Conservation (phyloP, 805 yeast species). For the Yamadazyma takamatsuzukensis region DNA sequence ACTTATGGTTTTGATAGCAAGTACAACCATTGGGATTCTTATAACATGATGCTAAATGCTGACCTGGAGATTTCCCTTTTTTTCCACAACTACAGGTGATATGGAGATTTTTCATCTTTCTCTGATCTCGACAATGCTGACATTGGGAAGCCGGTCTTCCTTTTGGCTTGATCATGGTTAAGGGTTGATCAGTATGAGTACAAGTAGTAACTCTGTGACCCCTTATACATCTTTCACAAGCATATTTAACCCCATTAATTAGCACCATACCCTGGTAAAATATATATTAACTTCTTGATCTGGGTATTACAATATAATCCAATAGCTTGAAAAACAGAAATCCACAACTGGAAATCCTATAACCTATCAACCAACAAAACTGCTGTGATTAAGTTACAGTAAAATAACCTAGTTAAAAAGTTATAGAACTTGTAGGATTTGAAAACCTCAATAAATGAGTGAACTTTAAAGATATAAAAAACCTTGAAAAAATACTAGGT, state of each 20-base stretch:
- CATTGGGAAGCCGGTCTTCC: conserved; percentile 96
- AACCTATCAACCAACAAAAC: too few relatives aligned
- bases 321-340: too few relatives aligned
- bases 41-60: conserved; percentile 36
- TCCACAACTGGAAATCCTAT: too few relatives aligned
- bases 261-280: conserved; percentile 90
- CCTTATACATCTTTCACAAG: conserved; percentile 93
- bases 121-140: conserved; percentile 72
- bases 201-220: conserved; percentile 97
- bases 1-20: conserved; percentile 24
- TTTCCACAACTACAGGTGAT: conserved; percentile 69
- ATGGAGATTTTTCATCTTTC: conserved; percentile 65
- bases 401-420: too few relatives aligned
- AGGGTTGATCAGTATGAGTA: conserved; percentile 84
- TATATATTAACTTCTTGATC: too few relatives aligned
- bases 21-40: conserved; percentile 38
- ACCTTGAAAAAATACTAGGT: too few relatives aligned
- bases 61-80: conserved; percentile 39
- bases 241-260: conserved; percentile 89
- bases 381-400: too few relatives aligned
- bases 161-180: conserved; percentile 91
- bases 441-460: too few relatives aligned
- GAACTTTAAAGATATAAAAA: too few relatives aligned
- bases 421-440: too few relatives aligned
- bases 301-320: too few relatives aligned